A percentile compares a stretch with the other conserved stretches of the same genome.
These are phyloP conservation scores for Fraxinus angustifolia DNA, from an alignment of 305 asterid species.

Conservation along the genomic window DNA sequence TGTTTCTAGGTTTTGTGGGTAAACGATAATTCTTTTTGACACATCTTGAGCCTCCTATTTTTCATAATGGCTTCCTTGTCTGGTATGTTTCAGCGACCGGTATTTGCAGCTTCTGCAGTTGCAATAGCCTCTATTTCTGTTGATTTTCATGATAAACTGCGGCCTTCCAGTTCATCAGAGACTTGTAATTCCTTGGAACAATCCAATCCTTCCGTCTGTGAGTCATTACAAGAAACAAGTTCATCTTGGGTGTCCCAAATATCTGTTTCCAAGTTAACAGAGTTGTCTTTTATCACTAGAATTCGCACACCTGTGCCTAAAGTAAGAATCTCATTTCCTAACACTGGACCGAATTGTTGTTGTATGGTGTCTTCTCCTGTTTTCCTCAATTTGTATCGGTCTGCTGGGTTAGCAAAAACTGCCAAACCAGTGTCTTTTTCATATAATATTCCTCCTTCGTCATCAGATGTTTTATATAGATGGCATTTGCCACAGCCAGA, in stretches of 20 bases:
- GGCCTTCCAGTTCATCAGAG: conserved; percentile 42
- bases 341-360: conserved; percentile 25
- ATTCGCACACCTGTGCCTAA: conserved; percentile 54
- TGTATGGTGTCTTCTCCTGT: conserved; percentile 44
- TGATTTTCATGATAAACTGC: conserved; percentile 59
- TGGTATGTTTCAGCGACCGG: conserved; percentile 73
- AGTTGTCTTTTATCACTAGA: conserved; percentile 44
- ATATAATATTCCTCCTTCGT: conserved; percentile 34
- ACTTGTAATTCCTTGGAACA: conserved; percentile 42
- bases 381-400: conserved; percentile 43
- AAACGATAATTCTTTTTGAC: background rate
- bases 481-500: conserved; percentile 85
- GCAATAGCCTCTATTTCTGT: conserved; percentile 75
- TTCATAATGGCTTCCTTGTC: conserved; percentile 63
- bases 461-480: conserved; percentile 57
- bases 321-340: conserved; percentile 34
- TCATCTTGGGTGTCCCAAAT: conserved; percentile 67
- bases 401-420: conserved; percentile 54
- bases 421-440: conserved; percentile 48
- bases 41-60: background rate
- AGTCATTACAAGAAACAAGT: conserved; percentile 29
- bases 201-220: conserved; percentile 36
- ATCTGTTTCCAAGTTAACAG: conserved; percentile 53
- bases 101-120: conserved; percentile 77
- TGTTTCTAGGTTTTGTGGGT: conserved; percentile 26